Conservation (phyloP, 768 basidiomycete species). For the Macrolepiota fuliginosa region DNA sequence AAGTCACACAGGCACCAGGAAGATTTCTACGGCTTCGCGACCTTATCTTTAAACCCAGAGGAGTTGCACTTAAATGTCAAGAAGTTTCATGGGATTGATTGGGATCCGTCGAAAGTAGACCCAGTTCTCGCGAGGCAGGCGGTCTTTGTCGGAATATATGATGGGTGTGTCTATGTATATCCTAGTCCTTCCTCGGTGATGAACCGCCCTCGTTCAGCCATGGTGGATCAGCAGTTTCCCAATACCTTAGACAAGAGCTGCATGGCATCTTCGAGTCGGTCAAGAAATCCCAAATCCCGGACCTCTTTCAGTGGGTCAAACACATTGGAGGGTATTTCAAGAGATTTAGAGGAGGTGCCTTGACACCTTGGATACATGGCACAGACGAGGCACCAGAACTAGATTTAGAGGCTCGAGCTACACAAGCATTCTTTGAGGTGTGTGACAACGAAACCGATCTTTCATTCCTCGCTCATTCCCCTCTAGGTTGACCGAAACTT, state of each 20-base stretch:
- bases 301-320: constrained; percentile 73
- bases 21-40: constrained; percentile 77
- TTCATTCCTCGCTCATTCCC: constrained; percentile 7
- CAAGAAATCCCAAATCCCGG: constrained; percentile 67
- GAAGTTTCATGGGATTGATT: constrained; percentile 60
- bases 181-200: constrained; percentile 2
- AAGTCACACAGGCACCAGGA: constrained; percentile 72
- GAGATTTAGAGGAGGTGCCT: constrained; percentile 78
- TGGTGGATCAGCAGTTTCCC: constrained; percentile 87
- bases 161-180: constrained; percentile 58
- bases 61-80: constrained; percentile 69
- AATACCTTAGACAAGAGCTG: constrained; percentile 81
- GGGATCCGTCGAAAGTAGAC: constrained; percentile 61
- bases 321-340: constrained; percentile 89
- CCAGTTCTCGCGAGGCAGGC: constrained; percentile 69
- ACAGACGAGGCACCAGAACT: constrained; percentile 36
- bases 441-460: constrained; percentile 18
- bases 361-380: constrained; percentile 62
- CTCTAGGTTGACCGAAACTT: constrained; percentile 72
- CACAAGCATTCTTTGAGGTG: constrained; percentile 85
- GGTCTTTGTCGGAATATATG: constrained; percentile 87
- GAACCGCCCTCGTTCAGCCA: constrained; percentile 50
- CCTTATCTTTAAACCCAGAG: constrained; percentile 71
- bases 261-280: constrained; percentile 84
- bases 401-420: constrained; percentile 84